Base-by-base conservation (phyloP, 1,284 basidiomycete species). In the Phenoliferia sp. region DNA sequence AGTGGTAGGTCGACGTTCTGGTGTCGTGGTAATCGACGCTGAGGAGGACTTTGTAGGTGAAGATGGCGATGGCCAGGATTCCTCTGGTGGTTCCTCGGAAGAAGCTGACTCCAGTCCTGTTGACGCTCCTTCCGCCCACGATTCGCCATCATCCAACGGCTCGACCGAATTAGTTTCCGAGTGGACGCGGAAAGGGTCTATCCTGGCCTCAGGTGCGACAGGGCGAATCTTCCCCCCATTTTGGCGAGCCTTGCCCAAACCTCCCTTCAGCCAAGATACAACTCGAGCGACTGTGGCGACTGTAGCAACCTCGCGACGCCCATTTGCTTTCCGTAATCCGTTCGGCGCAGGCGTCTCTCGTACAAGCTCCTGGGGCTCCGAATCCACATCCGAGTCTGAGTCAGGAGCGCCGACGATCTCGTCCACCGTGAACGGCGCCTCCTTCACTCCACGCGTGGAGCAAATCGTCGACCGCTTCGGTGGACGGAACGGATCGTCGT, bases 361-460 rank as follows among this genome's bases (percentile, higher is more conserved):
- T 15, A 68, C 65, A n/a, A 71, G 62, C 55, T 72, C 68, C n/a
- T 70, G 64, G 22, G 70, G 48, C 32, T 69, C 67, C n/a, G n/a
- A n/a, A 16, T 66, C 66, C 52, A 64, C 67, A 12, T 74, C 68
- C 50, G 57, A 52, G 44, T 68, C 63, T 63, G 71, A 65, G 29
- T 69, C 66, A n/a, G 10, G 9, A 26, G 9, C n/a, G 50, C 68
- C 69, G n/a, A 57, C 65, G 5, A 67, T 52, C 36, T 73, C 73
- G 32, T 71, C 73, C 56, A 77, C 71, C 0, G 72, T 70, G 70
- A 73, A 78, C 0, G 76, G 76, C 63, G 74, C 72, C 44, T 77
- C 74, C 29, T 73, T 74, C 29, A 78, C 77, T 3, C 77, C 77
- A 19, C 76, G 71, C 2, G 77, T 78, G 19, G 77, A 78, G 57